These are phyloP conservation scores for Corynascus novoguineensis DNA, from an alignment of 495 filamentous ascomycete genomes.

Conservation along the genomic window DNA sequence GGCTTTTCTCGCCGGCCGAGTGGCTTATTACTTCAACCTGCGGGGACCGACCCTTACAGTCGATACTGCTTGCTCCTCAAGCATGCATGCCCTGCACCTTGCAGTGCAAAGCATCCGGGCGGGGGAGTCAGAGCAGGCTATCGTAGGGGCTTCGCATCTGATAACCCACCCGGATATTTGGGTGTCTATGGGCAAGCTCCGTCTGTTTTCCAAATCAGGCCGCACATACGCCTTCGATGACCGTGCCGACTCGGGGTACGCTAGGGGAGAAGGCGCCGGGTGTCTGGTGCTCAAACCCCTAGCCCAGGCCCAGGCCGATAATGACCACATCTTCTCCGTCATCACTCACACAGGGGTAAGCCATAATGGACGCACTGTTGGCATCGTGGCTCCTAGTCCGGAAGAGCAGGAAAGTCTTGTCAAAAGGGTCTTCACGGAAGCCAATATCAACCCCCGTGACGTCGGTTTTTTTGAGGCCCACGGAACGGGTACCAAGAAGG, in stretches of 20 bases:
- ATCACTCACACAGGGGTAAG: conserved; percentile 50
- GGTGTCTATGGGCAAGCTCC: conserved; percentile 36
- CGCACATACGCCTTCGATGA: conserved; percentile 39
- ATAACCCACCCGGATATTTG: conserved; percentile 40
- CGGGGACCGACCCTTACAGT: conserved; percentile 59
- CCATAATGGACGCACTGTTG: conserved; percentile 51
- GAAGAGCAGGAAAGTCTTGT: conserved; percentile 48
- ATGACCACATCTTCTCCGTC: conserved; percentile 52
- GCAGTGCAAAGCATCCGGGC: conserved; percentile 72
- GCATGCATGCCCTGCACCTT: conserved; percentile 54
- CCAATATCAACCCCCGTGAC: conserved; percentile 37
- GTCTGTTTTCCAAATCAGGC: conserved; percentile 35
- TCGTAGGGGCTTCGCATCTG: conserved; percentile 45
- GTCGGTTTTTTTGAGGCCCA: conserved; percentile 48
- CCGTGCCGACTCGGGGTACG: conserved; percentile 41
- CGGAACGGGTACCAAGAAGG: conserved; percentile 55
- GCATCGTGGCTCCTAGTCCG: conserved; percentile 49
- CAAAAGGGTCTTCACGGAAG: conserved; percentile 38
- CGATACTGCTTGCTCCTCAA: conserved; percentile 84
- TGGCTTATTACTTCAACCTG: conserved; percentile 50
- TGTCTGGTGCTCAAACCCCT: conserved; percentile 51
- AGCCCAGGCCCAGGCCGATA: conserved; percentile 45
- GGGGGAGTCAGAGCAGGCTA: conserved; percentile 41
- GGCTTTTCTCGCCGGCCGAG: conserved; percentile 51
- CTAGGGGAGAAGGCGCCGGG: conserved; percentile 39